phyloP scores from a whole-genome alignment of 495 filamentous ascomycete genomes.

The Stereocaulon alpinum region DNA sequence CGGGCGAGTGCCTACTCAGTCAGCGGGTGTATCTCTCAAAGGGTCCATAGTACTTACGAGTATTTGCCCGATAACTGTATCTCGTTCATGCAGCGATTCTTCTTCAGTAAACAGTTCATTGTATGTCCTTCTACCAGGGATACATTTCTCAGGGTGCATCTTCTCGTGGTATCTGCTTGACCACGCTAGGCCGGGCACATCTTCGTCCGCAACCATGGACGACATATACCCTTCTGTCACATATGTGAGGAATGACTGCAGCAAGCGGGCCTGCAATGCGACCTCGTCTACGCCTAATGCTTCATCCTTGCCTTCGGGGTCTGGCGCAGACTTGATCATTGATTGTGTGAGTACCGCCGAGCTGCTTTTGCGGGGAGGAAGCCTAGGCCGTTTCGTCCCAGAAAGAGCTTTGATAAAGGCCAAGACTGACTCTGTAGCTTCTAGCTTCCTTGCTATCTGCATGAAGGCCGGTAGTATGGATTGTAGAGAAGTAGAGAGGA shows the following conservation, averaged over 20 bases:
- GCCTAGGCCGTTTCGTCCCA: slow-evolving; percentile 58
- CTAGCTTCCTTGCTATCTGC: slow-evolving; percentile 35
- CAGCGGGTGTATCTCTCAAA: slow-evolving; percentile 5
- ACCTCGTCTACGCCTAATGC: slow-evolving; percentile 43
- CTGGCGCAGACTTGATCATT: slow-evolving; percentile 47
- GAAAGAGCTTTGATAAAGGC: slow-evolving; percentile 67
- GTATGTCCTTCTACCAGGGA: slow-evolving; percentile 47
- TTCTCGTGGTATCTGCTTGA: slow-evolving; percentile 66
- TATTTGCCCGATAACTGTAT: slow-evolving; percentile 66
- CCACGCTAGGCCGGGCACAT: slow-evolving; percentile 63
- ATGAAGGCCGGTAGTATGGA: slow-evolving; percentile 63
- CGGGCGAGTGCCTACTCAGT: slow-evolving; percentile 52
- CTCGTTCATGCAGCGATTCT: slow-evolving; percentile 51
- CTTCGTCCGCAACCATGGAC: slow-evolving; percentile 36
- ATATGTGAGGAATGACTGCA: slow-evolving; percentile 81
- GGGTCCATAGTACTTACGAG: slow-evolving; percentile 41
- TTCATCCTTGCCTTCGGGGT: slow-evolving; percentile 58
- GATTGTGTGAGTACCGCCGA: slow-evolving; percentile 38
- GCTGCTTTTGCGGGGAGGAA: slow-evolving; percentile 59
- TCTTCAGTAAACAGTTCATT: slow-evolving; percentile 51
- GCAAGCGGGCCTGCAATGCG: slow-evolving; percentile 46
- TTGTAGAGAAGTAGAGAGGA: slow-evolving; percentile 80
- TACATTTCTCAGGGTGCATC: slow-evolving; percentile 48
- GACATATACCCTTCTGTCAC: slow-evolving; percentile 70
- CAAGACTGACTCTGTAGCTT: slow-evolving; percentile 63